phyloP scores from a whole-genome alignment of 352 stramenopile genomes.

The Peronospora farinosa region DNA sequence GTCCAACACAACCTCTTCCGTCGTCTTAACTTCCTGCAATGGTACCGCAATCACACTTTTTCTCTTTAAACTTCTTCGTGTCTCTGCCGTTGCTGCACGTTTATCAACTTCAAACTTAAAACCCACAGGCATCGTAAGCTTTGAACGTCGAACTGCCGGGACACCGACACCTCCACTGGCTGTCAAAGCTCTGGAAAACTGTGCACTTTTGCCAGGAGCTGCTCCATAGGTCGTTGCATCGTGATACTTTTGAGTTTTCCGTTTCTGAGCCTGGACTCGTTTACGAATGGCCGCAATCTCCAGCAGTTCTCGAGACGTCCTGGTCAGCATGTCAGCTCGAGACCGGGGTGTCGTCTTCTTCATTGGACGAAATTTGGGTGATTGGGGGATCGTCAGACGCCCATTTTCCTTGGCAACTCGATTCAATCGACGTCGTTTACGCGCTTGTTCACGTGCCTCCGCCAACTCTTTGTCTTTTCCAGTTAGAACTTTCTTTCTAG shows the following conservation, averaged over 20 bases:
- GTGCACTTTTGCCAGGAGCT: slow-evolving; percentile 29
- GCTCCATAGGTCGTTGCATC: slow-evolving; percentile 44
- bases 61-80: slow-evolving; percentile 28
- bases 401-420: slow-evolving; percentile 50
- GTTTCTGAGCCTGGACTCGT: slow-evolving; percentile 45
- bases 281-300: slow-evolving; percentile 68
- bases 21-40: slow-evolving; percentile 2
- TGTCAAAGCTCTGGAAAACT: slow-evolving; percentile 46
- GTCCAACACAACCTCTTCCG: slow-evolving; percentile 6
- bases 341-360: slow-evolving; percentile 33
- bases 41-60: slow-evolving; percentile 22
- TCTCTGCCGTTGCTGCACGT: slow-evolving; percentile 32
- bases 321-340: slow-evolving; percentile 40
- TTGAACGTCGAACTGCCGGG: slow-evolving; percentile 54
- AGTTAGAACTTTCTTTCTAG: slow-evolving; percentile 37
- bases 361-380: slow-evolving; percentile 51
- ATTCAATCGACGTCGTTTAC: slow-evolving; percentile 26
- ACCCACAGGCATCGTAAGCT: slow-evolving; percentile 57
- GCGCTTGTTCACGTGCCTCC: slow-evolving; percentile 30
- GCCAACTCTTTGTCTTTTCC: slow-evolving; percentile 39
- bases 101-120: slow-evolving; percentile 73
- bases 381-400: slow-evolving; percentile 59
- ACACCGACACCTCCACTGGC: slow-evolving; percentile 59
- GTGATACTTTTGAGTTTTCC: slow-evolving; percentile 62
- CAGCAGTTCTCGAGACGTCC: slow-evolving; percentile 63